Percentiles rank a stretch among this genome's conserved stretches.
phyloP scores from a whole-genome alignment of 2,329 filamentous ascomycete species.

The Hymenoscyphus linearis region DNA sequence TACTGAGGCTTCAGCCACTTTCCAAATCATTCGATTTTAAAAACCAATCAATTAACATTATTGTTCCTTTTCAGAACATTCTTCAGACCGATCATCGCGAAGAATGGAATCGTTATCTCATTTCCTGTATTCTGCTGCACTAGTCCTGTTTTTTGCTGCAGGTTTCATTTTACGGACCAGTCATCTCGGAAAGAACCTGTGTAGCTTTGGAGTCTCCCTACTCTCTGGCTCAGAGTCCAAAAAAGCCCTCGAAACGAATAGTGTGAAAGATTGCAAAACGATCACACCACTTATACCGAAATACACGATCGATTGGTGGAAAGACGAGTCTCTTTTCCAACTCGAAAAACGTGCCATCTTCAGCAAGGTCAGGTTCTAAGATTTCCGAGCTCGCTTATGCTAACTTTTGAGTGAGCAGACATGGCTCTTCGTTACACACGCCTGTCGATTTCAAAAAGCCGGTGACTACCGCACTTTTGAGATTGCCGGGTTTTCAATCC shows the following conservation, averaged over 20 bases:
- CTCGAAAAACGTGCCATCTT: constrained; percentile 27
- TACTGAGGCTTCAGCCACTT: neutral
- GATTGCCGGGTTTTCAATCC: constrained; percentile 25
- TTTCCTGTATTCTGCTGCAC: neutral
- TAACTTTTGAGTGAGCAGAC: constrained; percentile 11
- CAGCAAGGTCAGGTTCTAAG: constrained; percentile 22
- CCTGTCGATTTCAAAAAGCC: constrained; percentile 25
- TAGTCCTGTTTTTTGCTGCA: neutral
- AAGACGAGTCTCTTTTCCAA: constrained; percentile 20
- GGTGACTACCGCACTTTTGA: constrained; percentile 29
- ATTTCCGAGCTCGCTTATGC: neutral
- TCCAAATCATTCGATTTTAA: neutral
- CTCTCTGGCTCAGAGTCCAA: neutral
- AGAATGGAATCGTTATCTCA: neutral
- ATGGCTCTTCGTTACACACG: constrained; percentile 27
- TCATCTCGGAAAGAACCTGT: neutral
- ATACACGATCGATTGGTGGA: constrained; percentile 18
- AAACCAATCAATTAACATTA: neutral
- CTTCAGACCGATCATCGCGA: neutral
- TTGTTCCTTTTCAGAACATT: neutral
- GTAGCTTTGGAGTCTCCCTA: neutral
- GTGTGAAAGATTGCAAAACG: neutral
- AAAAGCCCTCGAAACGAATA: neutral
- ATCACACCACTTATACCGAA: neutral
- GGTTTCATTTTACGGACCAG: neutral